These are phyloP conservation scores for Cardamine resedifolia DNA, from an alignment of 345 rosid genomes.

Conservation along the genomic window DNA sequence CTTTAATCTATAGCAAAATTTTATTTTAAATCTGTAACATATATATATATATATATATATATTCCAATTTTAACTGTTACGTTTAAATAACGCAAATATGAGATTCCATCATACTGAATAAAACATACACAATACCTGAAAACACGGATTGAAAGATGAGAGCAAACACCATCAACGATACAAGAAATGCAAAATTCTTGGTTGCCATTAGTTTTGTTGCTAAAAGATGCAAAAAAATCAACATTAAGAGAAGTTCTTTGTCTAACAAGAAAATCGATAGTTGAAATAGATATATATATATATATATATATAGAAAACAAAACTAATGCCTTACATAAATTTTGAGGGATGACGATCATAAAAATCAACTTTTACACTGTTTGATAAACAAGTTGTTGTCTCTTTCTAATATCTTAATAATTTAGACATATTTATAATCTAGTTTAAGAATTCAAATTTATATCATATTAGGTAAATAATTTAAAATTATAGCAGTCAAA, in stretches of 20 bases:
- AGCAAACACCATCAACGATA: slow-evolving; percentile 7
- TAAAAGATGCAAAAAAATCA: not conserved
- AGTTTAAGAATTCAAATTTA: not conserved
- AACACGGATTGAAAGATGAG: not conserved
- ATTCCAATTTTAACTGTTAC: not conserved
- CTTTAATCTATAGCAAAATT: not conserved
- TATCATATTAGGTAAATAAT: not conserved
- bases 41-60: too few relatives aligned
- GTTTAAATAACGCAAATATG: too few relatives aligned
- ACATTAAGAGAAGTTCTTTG: not conserved
- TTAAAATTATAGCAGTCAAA: not conserved
- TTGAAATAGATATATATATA: not conserved
- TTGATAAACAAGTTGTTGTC: not conserved
- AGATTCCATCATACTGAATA: not conserved
- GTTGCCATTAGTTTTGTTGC: not conserved
- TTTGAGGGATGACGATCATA: not conserved
- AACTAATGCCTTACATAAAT: not conserved
- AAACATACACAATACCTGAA: not conserved
- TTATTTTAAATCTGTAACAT: too few relatives aligned
- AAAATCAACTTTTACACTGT: not conserved
- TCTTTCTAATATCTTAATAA: not conserved
- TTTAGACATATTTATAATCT: not conserved
- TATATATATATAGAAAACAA: not conserved
- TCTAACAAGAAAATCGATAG: not conserved
- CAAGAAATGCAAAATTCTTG: slow-evolving; percentile 4